Evolutionary conservation across 345 rosid genomes (phyloP).

Genomic region (Gossypium mustelinum): DNA sequence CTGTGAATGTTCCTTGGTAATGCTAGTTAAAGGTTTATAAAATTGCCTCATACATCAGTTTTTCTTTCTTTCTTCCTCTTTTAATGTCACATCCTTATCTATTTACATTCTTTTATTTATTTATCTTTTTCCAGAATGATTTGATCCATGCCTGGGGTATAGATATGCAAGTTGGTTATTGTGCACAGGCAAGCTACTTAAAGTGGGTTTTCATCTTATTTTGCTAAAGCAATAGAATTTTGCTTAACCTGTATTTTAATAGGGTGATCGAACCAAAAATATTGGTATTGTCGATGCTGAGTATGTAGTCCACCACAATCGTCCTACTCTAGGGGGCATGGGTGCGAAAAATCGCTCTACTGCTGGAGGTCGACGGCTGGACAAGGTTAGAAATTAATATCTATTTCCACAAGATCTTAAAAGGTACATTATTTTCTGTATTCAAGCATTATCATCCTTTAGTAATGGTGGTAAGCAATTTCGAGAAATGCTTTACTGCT

Average conservation of each 20-base stretch:
- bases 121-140: conserved; percentile 41
- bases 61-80: background rate
- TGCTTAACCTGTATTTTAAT: conserved; percentile 13
- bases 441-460: background rate
- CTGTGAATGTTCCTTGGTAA: background rate
- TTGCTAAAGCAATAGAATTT: background rate
- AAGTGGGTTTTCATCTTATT: background rate
- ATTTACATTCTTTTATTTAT: background rate
- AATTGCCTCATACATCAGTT: background rate
- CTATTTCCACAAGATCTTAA: background rate
- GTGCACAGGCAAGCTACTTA: conserved; percentile 52
- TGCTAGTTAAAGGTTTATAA: background rate
- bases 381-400: conserved; percentile 29
- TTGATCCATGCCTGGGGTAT: conserved; percentile 79
- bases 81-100: background rate
- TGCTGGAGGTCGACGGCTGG: background rate
- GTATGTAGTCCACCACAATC: conserved; percentile 53
- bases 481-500: background rate
- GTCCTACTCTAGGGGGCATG: conserved; percentile 54
- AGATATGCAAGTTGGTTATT: conserved; percentile 63
- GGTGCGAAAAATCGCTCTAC: background rate
- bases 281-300: conserved; percentile 70
- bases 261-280: conserved; percentile 61
- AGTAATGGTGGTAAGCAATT: background rate
- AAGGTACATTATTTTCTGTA: background rate